Evolutionary conservation across 257 asterid species (phyloP), one percentile per base, ranked within the genome.

Genomic region (Echium plantagineum): DNA sequence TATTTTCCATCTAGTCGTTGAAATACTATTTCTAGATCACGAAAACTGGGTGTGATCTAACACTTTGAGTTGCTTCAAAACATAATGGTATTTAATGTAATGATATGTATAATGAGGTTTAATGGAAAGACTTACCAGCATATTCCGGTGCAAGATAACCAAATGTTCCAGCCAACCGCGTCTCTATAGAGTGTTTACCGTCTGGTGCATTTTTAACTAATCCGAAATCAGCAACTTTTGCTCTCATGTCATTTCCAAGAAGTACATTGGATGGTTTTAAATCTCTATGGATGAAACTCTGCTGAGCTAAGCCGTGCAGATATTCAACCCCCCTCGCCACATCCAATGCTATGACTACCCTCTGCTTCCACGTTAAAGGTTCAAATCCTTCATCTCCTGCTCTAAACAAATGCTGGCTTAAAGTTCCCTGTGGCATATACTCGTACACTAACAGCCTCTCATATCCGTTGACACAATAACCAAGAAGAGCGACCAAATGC

Each of bases 131-230:
- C 72, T 49, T 81, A 91, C 97, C 85, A 2, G 94, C 94, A 30
- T 93, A 93, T 62, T 93, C 98, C 0, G 98, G 98, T 52, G 98
- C 97, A 70, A 91, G 93, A 75, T 88, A 91, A 17, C 98, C 98
- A 17, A 91, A 91, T 1, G 99, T 93, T 68, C 99, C 99, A 0
- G 99, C 99, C 46, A 89, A 71, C 55, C 74, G 67, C 2, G 99
- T 89, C 66, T 82, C 91, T 6, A 89, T 48, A 0, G 99, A 89
- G 58, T 64, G 51, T 32, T 72, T 75, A 1, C 87, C 85, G 31
- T 80, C 86, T 1, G 91, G 90, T 5, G 97, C 90, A 12, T 77
- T 72, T 61, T 77, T 81, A 48, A 93, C 99, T 80, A 93, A 64
- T 26, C 99, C 99, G 55, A 93, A 91, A 80, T 91, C 98, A 0